Conservation (phyloP, 2,329 filamentous ascomycete species). For the Colletotrichum tropicicola region DNA sequence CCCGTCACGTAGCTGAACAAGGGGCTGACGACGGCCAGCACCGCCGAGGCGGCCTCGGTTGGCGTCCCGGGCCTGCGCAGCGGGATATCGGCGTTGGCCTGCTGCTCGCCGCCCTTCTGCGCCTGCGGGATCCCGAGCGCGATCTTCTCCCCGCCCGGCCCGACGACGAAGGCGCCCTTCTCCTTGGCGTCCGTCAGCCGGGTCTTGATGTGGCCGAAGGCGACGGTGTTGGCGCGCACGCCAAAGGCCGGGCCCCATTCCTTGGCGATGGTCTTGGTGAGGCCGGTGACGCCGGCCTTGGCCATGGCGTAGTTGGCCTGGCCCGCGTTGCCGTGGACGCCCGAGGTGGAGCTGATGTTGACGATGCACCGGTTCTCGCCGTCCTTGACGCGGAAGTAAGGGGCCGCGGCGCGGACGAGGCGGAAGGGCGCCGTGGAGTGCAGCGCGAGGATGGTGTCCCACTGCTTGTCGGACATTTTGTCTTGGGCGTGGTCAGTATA, state of each 20-base stretch:
- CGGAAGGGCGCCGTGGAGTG: conserved; percentile 89
- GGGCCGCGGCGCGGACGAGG: conserved; percentile 80
- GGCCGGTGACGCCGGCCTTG: conserved; percentile 83
- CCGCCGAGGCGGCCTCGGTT: conserved; percentile 80
- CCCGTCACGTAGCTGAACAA: conserved; percentile 86
- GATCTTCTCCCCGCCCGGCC: conserved; percentile 79
- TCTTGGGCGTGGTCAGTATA: conserved; percentile 50
- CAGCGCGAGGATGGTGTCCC: conserved; percentile 85
- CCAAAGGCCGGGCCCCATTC: conserved; percentile 89
- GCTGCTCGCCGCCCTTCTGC: conserved; percentile 51
- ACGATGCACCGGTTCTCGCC: conserved; percentile 81
- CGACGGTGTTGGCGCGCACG: conserved; percentile 83
- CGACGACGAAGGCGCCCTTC: conserved; percentile 80
- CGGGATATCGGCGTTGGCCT: conserved; percentile 75
- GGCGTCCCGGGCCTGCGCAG: conserved; percentile 79
- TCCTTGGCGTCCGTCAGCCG: conserved; percentile 87
- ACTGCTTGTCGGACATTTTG: conserved; percentile 92
- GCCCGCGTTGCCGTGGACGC: conserved; percentile 88
- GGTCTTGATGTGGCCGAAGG: conserved; percentile 85
- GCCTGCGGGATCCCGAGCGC: conserved; percentile 76
- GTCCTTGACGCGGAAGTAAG: conserved; percentile 89
- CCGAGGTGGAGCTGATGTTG: conserved; percentile 85
- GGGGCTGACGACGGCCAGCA: conserved; percentile 83
- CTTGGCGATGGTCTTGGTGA: conserved; percentile 88
- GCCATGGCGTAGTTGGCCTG: conserved; percentile 89